Evolutionary conservation across 139 green algal species (phyloP).

Genomic region (Tetratostichococcus sp.): DNA sequence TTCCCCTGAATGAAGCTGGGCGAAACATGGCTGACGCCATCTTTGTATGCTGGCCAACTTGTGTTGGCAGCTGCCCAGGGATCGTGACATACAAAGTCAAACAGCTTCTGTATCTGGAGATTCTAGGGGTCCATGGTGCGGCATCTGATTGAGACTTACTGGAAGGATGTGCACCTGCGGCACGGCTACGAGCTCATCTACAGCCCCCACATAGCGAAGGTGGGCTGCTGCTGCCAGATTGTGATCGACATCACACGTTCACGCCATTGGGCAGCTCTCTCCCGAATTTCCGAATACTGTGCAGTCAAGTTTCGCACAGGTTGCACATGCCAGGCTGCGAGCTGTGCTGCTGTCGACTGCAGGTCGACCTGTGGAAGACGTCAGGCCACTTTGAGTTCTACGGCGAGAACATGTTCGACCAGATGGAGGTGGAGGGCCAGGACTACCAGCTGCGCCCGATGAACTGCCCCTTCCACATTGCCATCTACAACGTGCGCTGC

Average conservation of each 20-base stretch:
- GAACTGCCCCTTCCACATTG: conserved; percentile 99
- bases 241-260: too few relatives aligned
- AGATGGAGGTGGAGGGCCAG: conserved; percentile 87
- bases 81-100: too few relatives aligned
- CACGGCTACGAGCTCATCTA: conserved; percentile 90
- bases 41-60: too few relatives aligned
- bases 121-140: conserved; percentile 59
- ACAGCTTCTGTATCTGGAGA: too few relatives aligned
- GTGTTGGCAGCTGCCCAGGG: too few relatives aligned
- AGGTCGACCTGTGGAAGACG: conserved; percentile 91
- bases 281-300: too few relatives aligned
- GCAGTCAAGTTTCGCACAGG: too few relatives aligned
- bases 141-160: conserved; percentile 89
- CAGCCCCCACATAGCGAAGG: conserved; percentile 91
- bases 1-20: too few relatives aligned
- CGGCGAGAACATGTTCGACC: conserved; percentile 92
- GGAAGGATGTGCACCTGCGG: conserved; percentile 88
- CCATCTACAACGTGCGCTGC: conserved; percentile 75
- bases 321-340: too few relatives aligned
- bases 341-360: background rate
- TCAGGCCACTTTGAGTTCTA: conserved; percentile 97
- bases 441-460: conserved; percentile 96
- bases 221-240: too few relatives aligned
- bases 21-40: too few relatives aligned
- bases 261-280: too few relatives aligned